A percentile compares a stretch with the other conserved stretches of the same genome.
phyloP scores from a whole-genome alignment of 768 basidiomycete species.

The Tubosaeta sp. region DNA sequence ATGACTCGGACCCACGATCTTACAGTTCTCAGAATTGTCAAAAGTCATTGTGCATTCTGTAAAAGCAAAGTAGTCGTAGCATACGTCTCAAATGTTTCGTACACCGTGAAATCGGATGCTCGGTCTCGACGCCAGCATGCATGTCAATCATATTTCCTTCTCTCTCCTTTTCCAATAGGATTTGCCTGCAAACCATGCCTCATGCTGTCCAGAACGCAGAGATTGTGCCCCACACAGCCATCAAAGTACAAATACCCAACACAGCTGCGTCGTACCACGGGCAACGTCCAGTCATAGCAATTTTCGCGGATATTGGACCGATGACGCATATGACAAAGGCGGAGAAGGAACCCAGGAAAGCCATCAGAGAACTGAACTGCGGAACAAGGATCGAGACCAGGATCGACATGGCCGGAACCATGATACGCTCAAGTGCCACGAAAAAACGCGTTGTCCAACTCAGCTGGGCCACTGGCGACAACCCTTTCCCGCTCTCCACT shows the following conservation, averaged over 20 bases:
- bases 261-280: conserved; percentile 50
- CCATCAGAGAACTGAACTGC: conserved; percentile 80
- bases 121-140: not conserved
- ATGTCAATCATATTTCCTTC: not conserved
- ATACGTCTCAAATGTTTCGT: conserved; percentile 2
- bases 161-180: not conserved
- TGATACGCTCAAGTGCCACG: conserved; percentile 51
- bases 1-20: not conserved
- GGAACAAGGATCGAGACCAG: conserved; percentile 71
- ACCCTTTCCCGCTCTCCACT: conserved; percentile 25
- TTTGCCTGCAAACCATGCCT: conserved; percentile 2
- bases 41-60: conserved; percentile 74
- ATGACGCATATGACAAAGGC: conserved; percentile 74
- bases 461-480: conserved; percentile 7
- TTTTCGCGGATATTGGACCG: conserved; percentile 70
- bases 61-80: conserved; percentile 39
- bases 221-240: conserved; percentile 77
- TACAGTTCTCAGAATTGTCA: conserved; percentile 51
- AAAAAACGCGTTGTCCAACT: conserved; percentile 35
- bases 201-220: conserved; percentile 51
- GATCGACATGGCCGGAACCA: conserved; percentile 57
- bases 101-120: conserved; percentile 2
- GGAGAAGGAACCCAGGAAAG: conserved; percentile 87
- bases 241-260: conserved; percentile 47
- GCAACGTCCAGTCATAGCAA: conserved; percentile 50